These are phyloP conservation scores for Paxillus ammoniavirescens DNA, from an alignment of 768 basidiomycete species.

Conservation along the genomic window DNA sequence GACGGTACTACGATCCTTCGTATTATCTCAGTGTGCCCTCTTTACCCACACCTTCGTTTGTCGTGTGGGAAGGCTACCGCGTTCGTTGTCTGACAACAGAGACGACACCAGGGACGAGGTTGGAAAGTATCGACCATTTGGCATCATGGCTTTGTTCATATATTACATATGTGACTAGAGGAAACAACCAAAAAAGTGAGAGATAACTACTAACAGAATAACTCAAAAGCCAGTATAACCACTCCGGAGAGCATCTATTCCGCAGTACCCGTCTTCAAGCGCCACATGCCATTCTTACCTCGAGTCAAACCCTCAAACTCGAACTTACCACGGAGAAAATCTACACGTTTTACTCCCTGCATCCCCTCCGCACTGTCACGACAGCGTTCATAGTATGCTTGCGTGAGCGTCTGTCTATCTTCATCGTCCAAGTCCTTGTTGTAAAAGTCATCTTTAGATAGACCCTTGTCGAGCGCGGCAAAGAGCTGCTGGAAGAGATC, in stretches of 20 bases:
- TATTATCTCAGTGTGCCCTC: too few species aligned
- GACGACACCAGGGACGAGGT: too few species aligned
- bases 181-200: background rate
- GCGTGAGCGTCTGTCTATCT: slow-evolving; percentile 43
- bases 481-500: slow-evolving; percentile 54
- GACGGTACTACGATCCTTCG: too few species aligned
- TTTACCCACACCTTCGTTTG: too few species aligned
- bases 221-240: background rate
- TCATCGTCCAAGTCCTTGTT: slow-evolving; percentile 52
- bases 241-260: background rate
- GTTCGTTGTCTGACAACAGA: too few species aligned
- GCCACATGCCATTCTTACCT: slow-evolving; percentile 60
- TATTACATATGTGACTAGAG: too few species aligned
- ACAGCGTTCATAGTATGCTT: slow-evolving; percentile 47
- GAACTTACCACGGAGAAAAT: slow-evolving; percentile 55
- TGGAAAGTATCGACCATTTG: too few species aligned
- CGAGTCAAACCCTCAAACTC: slow-evolving; percentile 54
- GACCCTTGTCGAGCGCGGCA: slow-evolving; percentile 40
- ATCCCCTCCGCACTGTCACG: slow-evolving; percentile 31
- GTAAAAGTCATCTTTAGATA: slow-evolving; percentile 53
- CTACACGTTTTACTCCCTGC: slow-evolving; percentile 53
- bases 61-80: too few species aligned
- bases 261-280: slow-evolving; percentile 50
- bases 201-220: background rate
- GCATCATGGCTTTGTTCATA: too few species aligned